A percentile compares a stretch with the other conserved stretches of the same genome.
Conservation (phyloP, 2,329 filamentous ascomycete species). For the Penicillium palitans region DNA sequence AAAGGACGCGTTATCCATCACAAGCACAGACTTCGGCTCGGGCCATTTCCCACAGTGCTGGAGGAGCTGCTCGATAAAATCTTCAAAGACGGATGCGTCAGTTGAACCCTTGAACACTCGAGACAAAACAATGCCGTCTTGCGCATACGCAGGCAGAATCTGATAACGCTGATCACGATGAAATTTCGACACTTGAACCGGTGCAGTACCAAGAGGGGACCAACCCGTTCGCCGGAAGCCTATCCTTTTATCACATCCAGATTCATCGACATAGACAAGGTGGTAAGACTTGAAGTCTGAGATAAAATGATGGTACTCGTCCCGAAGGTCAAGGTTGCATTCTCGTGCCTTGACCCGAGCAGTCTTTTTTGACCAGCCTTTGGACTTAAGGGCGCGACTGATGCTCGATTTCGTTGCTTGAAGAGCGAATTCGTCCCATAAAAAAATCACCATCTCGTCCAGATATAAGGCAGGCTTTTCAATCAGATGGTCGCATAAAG, state of each 20-base stretch:
- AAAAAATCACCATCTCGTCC: conserved; percentile 3
- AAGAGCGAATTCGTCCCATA: conserved; percentile 1
- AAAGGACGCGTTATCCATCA: too few species aligned
- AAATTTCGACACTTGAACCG: conserved; percentile 1
- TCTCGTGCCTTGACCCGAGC: neutral
- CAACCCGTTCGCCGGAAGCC: neutral
- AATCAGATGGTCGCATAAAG: neutral
- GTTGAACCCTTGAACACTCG: conserved; percentile 30
- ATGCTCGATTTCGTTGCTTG: neutral
- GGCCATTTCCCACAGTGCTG: too few species aligned
- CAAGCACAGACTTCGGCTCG: too few species aligned
- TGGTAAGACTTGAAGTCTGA: conserved; percentile 4
- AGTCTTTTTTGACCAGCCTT: conserved; percentile 5
- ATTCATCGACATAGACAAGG: conserved; percentile 20
- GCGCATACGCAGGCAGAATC: conserved; percentile 1
- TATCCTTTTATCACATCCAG: conserved; percentile 9
- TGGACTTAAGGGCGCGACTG: neutral
- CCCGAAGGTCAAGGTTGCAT: neutral
- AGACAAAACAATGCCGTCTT: conserved; percentile 8
- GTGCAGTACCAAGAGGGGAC: neutral
- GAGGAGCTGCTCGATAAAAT: too few species aligned
- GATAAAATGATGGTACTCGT: conserved; percentile 5
- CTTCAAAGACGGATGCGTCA: conserved; percentile 11
- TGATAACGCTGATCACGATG: conserved; percentile 6
- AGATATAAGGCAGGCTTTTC: neutral